Conservation (phyloP, 2,329 filamentous ascomycete genomes). For the Phoma sp. region DNA sequence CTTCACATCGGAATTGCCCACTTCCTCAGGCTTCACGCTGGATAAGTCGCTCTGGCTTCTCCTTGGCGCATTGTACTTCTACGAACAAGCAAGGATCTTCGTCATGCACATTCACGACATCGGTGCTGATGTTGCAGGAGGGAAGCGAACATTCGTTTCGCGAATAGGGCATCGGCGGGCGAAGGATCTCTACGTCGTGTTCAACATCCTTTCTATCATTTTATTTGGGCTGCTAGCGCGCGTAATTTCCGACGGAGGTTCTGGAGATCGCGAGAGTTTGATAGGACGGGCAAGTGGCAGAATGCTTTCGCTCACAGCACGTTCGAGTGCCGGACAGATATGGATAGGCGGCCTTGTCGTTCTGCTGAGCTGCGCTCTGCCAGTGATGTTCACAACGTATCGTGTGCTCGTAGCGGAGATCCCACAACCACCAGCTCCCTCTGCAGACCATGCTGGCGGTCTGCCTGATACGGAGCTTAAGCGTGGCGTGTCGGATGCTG, state of each 20-base stretch:
- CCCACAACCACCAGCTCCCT: background rate
- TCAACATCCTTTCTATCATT: slow-evolving; percentile 3
- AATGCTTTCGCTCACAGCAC: background rate
- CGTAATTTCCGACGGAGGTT: slow-evolving; percentile 1
- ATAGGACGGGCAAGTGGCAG: slow-evolving; percentile 3
- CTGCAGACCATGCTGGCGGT: background rate
- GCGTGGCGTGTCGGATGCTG: background rate
- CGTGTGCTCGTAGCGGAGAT: slow-evolving; percentile 6
- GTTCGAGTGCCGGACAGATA: slow-evolving; percentile 1
- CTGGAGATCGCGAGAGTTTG: slow-evolving; percentile 1
- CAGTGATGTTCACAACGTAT: slow-evolving; percentile 5
- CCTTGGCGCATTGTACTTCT: slow-evolving; percentile 7
- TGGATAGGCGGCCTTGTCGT: slow-evolving; percentile 7
- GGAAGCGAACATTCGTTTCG: slow-evolving; percentile 8
- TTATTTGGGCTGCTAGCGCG: slow-evolving; percentile 5
- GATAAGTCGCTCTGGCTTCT: slow-evolving; percentile 8
- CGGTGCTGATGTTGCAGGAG: background rate
- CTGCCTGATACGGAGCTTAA: background rate
- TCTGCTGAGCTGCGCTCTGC: slow-evolving; percentile 9
- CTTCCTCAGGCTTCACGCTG: slow-evolving; percentile 7
- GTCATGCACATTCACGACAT: slow-evolving; percentile 10
- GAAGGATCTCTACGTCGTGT: slow-evolving; percentile 7
- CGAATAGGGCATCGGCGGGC: slow-evolving; percentile 8
- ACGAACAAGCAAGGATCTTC: slow-evolving; percentile 7
- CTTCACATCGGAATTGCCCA: slow-evolving; percentile 4